Evolutionary conservation across 192 early-diverging fungal species (phyloP), one percentile per base, ranked within the genome.

Genomic region (Coemansia sp.): DNA sequence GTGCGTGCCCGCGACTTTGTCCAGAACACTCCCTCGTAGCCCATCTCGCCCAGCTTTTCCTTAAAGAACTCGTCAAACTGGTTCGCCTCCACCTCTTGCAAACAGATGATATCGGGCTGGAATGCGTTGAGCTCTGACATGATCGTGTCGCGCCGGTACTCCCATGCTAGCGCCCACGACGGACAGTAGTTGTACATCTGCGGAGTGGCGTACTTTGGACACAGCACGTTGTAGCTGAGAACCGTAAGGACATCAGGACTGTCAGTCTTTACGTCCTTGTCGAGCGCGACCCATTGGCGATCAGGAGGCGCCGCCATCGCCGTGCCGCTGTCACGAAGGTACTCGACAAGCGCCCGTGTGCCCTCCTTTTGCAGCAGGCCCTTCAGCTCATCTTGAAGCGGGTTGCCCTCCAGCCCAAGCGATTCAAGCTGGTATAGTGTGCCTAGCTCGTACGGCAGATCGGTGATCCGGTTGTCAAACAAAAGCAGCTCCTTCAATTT

Each of bases 391-490:
- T 96, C 91, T 53, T 90, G 87, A 60, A 99, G 71, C 16, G 96
- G 96, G 76, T 99, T 99, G 14, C 97, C 97, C 73, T 99, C 97
- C 44, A 99, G 72, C 0, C 96, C 97, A 47, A 99, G 82, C 0
- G 85, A 90, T 67, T 98, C 95, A 32, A 99, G 78, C 76, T 95
- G 91, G 69, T 88, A 98, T 47, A 99, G 79, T 7, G 87, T 89
- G 13, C 97, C 97, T 59, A 98, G 82, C 74, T 99, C 97, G 52
- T 77, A 81, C 8, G 97, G 97, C 59, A 99, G 66, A 19, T 88
- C 89, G 10, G 91, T 81, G 44, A 99, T 82, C 70, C 87, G 87
- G 69, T 99, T 99, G 80, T 99, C 97, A 82, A 96, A 96, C 43
- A 95, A 62, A 57, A 94, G 68, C 26, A 99, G 85, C 68, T 98